These are phyloP conservation scores for Mycena galericulata DNA, from an alignment of 768 basidiomycete genomes.

Conservation along the genomic window DNA sequence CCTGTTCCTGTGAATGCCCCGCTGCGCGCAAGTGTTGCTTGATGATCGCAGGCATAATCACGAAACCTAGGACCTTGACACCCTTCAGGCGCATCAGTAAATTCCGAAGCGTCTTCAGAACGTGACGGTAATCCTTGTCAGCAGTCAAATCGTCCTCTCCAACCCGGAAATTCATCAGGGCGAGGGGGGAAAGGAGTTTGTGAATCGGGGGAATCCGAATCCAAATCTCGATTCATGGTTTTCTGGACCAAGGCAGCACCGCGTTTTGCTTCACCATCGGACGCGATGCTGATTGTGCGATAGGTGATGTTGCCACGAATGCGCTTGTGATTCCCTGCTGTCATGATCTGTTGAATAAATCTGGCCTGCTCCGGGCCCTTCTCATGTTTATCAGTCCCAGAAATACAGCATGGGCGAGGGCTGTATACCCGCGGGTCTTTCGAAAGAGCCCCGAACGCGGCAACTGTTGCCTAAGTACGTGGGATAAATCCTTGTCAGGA, in stretches of 20 bases:
- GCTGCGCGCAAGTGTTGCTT: not conserved
- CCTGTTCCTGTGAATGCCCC: not conserved
- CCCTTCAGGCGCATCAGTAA: constrained; percentile 7
- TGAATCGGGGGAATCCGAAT: not conserved
- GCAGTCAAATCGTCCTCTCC: constrained; percentile 13
- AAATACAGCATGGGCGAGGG: not conserved
- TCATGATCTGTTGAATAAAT: not conserved
- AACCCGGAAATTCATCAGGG: constrained; percentile 9
- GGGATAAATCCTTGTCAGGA: not conserved
- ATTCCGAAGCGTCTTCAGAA: not conserved
- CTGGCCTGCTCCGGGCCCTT: not conserved
- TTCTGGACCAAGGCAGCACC: not conserved
- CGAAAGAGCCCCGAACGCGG: not conserved
- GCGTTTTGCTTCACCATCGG: constrained; percentile 15
- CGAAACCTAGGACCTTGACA: not conserved
- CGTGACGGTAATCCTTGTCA: constrained; percentile 24
- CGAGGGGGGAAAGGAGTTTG: not conserved
- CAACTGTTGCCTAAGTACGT: not conserved
- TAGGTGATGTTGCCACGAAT: not conserved
- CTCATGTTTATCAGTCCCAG: constrained; percentile 3
- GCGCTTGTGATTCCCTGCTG: not conserved
- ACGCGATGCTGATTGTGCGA: not conserved
- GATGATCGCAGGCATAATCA: not conserved
- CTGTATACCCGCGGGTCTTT: constrained; percentile 11
- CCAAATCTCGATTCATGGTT: not conserved